Evolutionary conservation across 768 basidiomycete genomes (phyloP).

Genomic region (Suillus tomentosus): DNA sequence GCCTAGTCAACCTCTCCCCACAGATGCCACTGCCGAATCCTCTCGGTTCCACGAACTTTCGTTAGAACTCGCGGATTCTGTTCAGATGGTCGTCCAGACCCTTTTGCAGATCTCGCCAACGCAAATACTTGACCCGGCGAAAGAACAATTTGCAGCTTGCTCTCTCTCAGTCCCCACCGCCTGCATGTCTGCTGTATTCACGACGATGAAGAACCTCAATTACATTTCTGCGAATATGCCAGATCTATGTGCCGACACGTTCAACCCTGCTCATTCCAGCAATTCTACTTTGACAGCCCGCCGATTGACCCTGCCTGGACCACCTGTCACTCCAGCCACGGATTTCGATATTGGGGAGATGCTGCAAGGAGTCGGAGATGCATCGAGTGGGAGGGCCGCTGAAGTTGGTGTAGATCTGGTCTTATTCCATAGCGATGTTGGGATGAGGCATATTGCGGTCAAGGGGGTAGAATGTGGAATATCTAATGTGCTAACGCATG

Average conservation of each 20-base stretch:
- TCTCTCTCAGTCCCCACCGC: slow-evolving; percentile 85
- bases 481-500: slow-evolving; percentile 80
- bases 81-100: slow-evolving; percentile 90
- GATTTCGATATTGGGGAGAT: slow-evolving; percentile 94
- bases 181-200: slow-evolving; percentile 86
- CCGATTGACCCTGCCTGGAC: slow-evolving; percentile 13
- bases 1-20: slow-evolving; percentile 21
- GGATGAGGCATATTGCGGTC: slow-evolving; percentile 84
- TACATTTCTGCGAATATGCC: slow-evolving; percentile 88
- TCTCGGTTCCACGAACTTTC: slow-evolving; percentile 68
- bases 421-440: slow-evolving; percentile 86
- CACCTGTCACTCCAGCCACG: slow-evolving; percentile 33
- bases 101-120: slow-evolving; percentile 88
- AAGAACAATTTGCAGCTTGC: slow-evolving; percentile 91
- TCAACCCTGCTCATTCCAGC: slow-evolving; percentile 1
- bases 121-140: slow-evolving; percentile 89
- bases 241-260: slow-evolving; percentile 30
- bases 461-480: slow-evolving; percentile 84
- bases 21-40: slow-evolving; percentile 22
- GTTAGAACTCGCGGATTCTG: slow-evolving; percentile 85
- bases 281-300: slow-evolving; percentile 11
- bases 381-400: slow-evolving; percentile 80
- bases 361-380: slow-evolving; percentile 87
- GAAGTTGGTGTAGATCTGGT: slow-evolving; percentile 88
- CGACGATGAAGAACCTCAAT: slow-evolving; percentile 91